Evolutionary conservation across 345 rosid genomes (phyloP).

Genomic region (Eucalyptus urophylla): DNA sequence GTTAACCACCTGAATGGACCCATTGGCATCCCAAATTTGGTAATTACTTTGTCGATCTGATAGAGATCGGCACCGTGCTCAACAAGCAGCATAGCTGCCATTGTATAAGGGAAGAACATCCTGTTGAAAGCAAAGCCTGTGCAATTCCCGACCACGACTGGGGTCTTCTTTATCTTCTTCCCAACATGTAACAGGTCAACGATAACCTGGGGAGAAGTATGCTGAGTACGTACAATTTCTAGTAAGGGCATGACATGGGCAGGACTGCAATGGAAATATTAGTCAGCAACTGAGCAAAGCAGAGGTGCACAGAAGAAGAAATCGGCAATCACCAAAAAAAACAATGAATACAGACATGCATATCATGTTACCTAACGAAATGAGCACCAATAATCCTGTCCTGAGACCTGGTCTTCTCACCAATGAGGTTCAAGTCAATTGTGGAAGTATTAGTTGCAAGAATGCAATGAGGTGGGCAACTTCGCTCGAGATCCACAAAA

Average conservation of each 20-base stretch:
- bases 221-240: constrained; percentile 83
- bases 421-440: constrained; percentile 81
- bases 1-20: constrained; percentile 76
- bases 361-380: constrained; percentile 66
- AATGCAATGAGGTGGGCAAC: constrained; percentile 81
- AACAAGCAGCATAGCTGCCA: constrained; percentile 65
- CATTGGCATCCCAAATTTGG: constrained; percentile 98
- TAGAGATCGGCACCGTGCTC: constrained; percentile 81
- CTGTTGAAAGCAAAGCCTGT: constrained; percentile 98
- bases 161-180: constrained; percentile 84
- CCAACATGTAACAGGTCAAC: constrained; percentile 86
- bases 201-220: constrained; percentile 77
- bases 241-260: constrained; percentile 95
- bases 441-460: constrained; percentile 95
- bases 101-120: constrained; percentile 94
- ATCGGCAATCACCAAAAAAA: not conserved
- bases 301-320: not conserved
- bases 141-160: constrained; percentile 92
- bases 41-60: constrained; percentile 56
- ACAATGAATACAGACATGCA: not conserved
- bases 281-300: not conserved
- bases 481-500: constrained; percentile 81
- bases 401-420: constrained; percentile 65
- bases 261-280: constrained; percentile 46
- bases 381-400: constrained; percentile 91